These are phyloP conservation scores for Populus tremula DNA, from an alignment of 345 rosid species.

Conservation along the genomic window DNA sequence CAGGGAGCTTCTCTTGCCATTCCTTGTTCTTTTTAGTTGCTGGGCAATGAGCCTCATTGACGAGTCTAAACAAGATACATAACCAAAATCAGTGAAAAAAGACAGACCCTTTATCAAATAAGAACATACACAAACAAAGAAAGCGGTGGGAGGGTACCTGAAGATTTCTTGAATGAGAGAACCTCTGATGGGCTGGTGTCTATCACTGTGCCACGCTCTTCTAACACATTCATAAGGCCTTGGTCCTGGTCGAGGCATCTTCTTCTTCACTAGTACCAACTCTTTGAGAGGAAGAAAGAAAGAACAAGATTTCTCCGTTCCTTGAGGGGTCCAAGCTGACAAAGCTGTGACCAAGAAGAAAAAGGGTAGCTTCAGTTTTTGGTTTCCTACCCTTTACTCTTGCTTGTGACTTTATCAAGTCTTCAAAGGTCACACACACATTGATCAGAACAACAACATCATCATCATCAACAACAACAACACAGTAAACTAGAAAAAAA, in stretches of 20 bases:
- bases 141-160: slow-evolving; percentile 34
- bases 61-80: slow-evolving; percentile 39
- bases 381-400: slow-evolving; percentile 9
- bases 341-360: background rate
- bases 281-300: background rate
- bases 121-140: background rate
- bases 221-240: slow-evolving; percentile 73
- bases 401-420: background rate
- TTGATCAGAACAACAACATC: slow-evolving; percentile 2
- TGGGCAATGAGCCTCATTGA: slow-evolving; percentile 46
- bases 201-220: slow-evolving; percentile 77
- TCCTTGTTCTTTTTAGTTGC: slow-evolving; percentile 67
- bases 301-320: slow-evolving; percentile 13
- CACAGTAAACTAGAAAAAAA: background rate
- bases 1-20: slow-evolving; percentile 74
- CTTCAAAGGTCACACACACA: background rate
- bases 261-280: slow-evolving; percentile 1
- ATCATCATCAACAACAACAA: background rate
- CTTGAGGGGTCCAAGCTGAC: slow-evolving; percentile 11
- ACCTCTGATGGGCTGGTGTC: slow-evolving; percentile 74
- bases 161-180: slow-evolving; percentile 68
- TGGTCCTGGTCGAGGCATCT: slow-evolving; percentile 75
- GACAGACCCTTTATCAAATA: background rate
- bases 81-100: background rate
- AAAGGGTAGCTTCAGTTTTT: slow-evolving; percentile 23